Evolutionary conservation across 1,284 basidiomycete genomes (phyloP), one percentile per base, ranked within the genome.

Genomic region (Papiliotrema terrestris): DNA sequence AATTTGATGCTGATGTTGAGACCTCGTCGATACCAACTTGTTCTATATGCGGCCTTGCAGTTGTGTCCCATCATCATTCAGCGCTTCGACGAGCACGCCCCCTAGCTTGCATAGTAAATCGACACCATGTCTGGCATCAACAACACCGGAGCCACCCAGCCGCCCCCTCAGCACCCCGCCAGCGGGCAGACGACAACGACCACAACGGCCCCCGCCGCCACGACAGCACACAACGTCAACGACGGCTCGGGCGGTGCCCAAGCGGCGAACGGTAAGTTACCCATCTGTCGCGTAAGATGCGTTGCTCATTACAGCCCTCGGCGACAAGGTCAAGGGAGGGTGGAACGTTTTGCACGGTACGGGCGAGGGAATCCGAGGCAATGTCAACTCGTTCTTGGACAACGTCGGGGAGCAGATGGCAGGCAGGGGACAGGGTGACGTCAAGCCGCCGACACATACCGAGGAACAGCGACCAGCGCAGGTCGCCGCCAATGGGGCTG

Each of bases 301-400:
- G n/a, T 42, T 8, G 15, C 39, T 42, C 17, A 32, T 6, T 2
- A 29, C 38, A 69, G 67, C 13, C 14, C 20, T 66, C 19, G 65
- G 61, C 8, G 63, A 69, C 22, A 67, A 67, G 41, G 52, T 67
- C 57, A 66, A 61, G 36, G 65, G 63, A 13, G 61, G 58, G 14
- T 55, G 54, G 50, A 59, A 63, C 45, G 63, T 63, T 61, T 43
- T 51, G 32, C 54, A 39, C 44, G 68, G 66, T 35, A 57, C 65
- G 4, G 68, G 68, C 22, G 68, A 71, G 57, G 61, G 57, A 13
- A 57, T 71, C 51, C 51, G 67, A 36, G 67, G 68, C 39, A 67
- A 64, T 49, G 54, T 67, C 58, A 71, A 71, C 56, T 59, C 60
- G 6, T 59, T 65, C 44, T 43, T 66, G 29, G 65, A 66, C 55